Evolutionary conservation across 129 eudicot species (phyloP).

Genomic region (sunflower (Helianthus annuus)): DNA sequence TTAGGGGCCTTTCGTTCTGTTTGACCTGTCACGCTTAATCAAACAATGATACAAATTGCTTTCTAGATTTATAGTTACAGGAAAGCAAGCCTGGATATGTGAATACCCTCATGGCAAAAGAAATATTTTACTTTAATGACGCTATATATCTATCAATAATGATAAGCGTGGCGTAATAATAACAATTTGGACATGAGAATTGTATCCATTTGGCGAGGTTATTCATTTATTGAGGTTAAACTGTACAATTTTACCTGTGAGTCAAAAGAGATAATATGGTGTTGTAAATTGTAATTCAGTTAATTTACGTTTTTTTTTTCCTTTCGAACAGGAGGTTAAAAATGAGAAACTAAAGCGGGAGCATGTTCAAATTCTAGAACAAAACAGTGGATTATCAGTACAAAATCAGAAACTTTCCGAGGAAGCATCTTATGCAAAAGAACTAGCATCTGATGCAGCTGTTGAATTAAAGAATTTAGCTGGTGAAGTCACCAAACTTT

Average conservation of each 20-base stretch:
- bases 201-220: not conserved
- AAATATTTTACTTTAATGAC: not conserved
- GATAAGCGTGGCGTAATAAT: not conserved
- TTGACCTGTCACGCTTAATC: not conserved
- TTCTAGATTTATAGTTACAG: not conserved
- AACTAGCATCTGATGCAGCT: conserved; percentile 97
- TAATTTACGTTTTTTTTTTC: not conserved
- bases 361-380: conserved; percentile 71
- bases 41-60: not conserved
- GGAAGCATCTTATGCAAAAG: conserved; percentile 98
- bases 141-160: not conserved
- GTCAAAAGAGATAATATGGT: not conserved
- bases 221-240: not conserved
- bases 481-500: conserved; percentile 84
- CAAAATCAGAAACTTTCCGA: conserved; percentile 95
- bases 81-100: not conserved
- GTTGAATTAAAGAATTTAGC: conserved; percentile 89
- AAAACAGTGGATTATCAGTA: conserved; percentile 82
- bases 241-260: not conserved
- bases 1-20: not conserved
- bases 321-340: conserved; percentile 66
- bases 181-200: not conserved
- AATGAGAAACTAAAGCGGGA: conserved; percentile 73
- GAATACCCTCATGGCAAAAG: not conserved
- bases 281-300: not conserved